Evolutionary conservation across 257 asterid species (phyloP), one percentile per base, ranked within the genome.

Genomic region (Jaltomata sinuosa): DNA sequence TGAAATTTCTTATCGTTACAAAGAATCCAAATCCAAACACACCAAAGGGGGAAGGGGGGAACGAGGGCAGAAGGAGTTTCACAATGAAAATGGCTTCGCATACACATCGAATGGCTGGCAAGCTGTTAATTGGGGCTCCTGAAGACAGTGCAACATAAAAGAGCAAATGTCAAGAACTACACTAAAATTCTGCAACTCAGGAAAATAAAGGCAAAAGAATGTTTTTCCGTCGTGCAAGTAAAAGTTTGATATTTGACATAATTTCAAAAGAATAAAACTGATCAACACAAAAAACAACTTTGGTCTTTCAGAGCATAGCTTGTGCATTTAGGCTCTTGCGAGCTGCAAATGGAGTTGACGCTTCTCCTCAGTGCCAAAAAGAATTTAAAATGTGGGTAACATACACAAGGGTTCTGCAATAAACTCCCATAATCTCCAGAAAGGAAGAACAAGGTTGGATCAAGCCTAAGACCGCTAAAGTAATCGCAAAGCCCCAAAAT

Each of bases 111-210:
- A 94, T 22, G 96, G 92, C 81, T 91, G 89, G 84, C 91, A 91
- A 61, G 99, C 91, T 82, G 97, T 94, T 54, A 96, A 86, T 65
- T 96, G 98, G 4, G 99, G 99, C 87, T 96, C 99, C 99, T 94
- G 98, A 78, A 27, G 55, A 83, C 85, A 83, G 78, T 40, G 84
- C 53, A 87, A 74, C 45, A 53, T 64, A 27, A 78, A 59, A 85
- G 47, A 79, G 61, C 61, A 22, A 76, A 22, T 27, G 84, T 81
- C 55, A 87, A 67, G 19, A 76, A 27, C 36, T 45, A 25, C 59
- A 45, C 22, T 11, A 47, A 8, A 21, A 12, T 71, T n/a, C 84
- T 32, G 27, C 34, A 65, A 40, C 31, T n/a, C 40, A 14, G 59
- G 81, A 76, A 74, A 74, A 76, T 47, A 25, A 47, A 8, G 38